Evolutionary conservation across 345 rosid genomes (phyloP), one percentile per base, ranked within the genome.

Genomic region (Gossypium herbaceum): DNA sequence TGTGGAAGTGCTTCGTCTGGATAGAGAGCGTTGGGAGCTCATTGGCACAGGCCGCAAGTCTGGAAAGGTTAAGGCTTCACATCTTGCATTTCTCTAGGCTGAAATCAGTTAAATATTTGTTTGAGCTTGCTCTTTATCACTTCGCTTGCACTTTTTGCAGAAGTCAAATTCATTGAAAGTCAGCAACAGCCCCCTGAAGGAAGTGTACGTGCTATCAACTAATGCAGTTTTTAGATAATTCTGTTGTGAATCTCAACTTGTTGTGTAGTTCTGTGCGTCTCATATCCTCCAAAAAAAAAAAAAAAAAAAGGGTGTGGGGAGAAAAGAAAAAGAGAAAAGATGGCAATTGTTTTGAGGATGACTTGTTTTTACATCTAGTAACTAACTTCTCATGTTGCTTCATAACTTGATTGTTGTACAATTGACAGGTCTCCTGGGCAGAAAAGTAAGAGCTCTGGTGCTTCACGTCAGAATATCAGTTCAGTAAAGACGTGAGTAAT

Each of bases 1-100:
- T 85, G 88, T 95, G 66, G 98, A 95, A 84, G 94, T 95, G 68
- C 97, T 95, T 44, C 82, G 87, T 76, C 83, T 95, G 34, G 90
- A 90, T 48, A 95, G 86, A 84, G 98, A 95, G 80, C 89, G 90
- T 56, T 95, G 99, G 99, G 93, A 95, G 82, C 87, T 89, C 15
- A 73, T 85, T 74, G 88, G 92, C 85, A 79, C 74, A 19, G 86
- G 87, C 73, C 86, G 81, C 77, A 95, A 72, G 3, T 12, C 64
- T 25, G 41, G 64, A 59, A 25, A 59, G 64, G 64, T 59, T 59
- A 59, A 69, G 3, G 58, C 64, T 71, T 43, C 61, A 72, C 5
- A 1, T 58, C 59, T 47, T 59, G 39, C 59, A 11, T 50, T 71
- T 22, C 16, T 57, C 58, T 41, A 63, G 19, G 50, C 52, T 73